Evolutionary conservation across 306 rosid species (phyloP), one percentile per base, ranked within the genome.

Genomic region (Lithocarpus polystachyus): DNA sequence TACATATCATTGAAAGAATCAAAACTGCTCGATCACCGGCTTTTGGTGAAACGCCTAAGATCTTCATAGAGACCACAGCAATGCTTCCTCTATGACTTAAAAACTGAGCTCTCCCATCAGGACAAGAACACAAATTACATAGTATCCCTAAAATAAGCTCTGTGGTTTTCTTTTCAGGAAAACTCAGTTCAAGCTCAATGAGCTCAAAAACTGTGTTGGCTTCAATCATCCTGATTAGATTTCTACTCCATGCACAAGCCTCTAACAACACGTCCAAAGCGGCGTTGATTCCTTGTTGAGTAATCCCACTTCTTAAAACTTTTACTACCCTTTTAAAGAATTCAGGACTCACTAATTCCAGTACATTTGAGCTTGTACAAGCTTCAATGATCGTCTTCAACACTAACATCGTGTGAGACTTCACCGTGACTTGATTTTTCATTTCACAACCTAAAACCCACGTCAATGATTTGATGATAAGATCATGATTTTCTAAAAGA

Each of bases 61-160:
- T 84, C 74, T 87, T 69, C 72, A 75, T 86, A 0, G 94, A 82
- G 19, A 92, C 85, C 48, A 82, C 74, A 0, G 78, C 87, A 20
- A 92, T 54, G 55, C 92, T 79, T 8, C 82, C 96, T 31, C 77
- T 82, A 24, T 92, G 97, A 52, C 83, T 61, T 24, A 89, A 5
- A 69, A 92, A 80, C 84, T 77, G 79, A 56, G 92, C 91, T 28
- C 97, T 84, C 2, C 97, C 97, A 5, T 87, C 89, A 0, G 97
- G 94, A 59, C 88, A 86, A 1, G 82, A 79, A 62, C 97, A 92
- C 61, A 92, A 17, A 23, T 88, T 85, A 24, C 83, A 86, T 0
- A 92, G 17, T 14, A 84, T 77, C 1, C 85, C 87, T 1, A 92
- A 48, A 7, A 84, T 82, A 2, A 89, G 83, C 70, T 92, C 97